phyloP scores from a whole-genome alignment of 2,329 filamentous ascomycete genomes.

The Immersiporthe knoxdaviesiana region DNA sequence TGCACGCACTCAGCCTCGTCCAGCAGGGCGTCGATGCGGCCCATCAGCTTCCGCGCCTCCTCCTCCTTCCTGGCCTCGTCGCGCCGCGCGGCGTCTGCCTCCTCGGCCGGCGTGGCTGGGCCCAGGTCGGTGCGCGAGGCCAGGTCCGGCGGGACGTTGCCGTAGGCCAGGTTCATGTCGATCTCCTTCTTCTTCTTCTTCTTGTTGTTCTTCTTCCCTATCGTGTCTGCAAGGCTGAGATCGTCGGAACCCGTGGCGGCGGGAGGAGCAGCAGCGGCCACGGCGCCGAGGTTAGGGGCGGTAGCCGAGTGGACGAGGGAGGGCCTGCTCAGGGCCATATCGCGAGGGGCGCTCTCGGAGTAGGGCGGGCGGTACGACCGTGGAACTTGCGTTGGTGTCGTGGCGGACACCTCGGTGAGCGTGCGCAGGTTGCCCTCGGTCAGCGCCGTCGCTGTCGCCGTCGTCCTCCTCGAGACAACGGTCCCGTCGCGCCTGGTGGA shows the following conservation, averaged over 20 bases:
- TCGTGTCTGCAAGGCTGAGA: conserved; percentile 38
- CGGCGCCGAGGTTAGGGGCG: conserved; percentile 18
- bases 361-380: conserved; percentile 44
- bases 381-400: conserved; percentile 48
- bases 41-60: conserved; percentile 60
- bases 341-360: conserved; percentile 42
- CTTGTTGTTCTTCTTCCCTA: not conserved
- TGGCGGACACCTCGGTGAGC: conserved; percentile 56
- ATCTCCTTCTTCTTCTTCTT: conserved; percentile 55
- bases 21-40: conserved; percentile 74
- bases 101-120: conserved; percentile 35
- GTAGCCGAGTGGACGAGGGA: conserved; percentile 41
- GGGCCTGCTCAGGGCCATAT: conserved; percentile 47
- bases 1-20: conserved; percentile 89
- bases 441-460: conserved; percentile 41
- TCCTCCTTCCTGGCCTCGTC: conserved; percentile 59
- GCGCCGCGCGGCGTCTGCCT: conserved; percentile 45
- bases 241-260: conserved; percentile 44
- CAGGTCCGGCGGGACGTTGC: conserved; percentile 75
- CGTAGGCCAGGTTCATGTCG: conserved; percentile 92
- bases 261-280: too few relatives aligned
- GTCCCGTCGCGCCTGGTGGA: conserved; percentile 7
- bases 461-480: conserved; percentile 36
- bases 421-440: conserved; percentile 58
- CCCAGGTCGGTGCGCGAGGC: conserved; percentile 52